Conservation (phyloP, 768 basidiomycete genomes). For the Mycena polygramma region DNA sequence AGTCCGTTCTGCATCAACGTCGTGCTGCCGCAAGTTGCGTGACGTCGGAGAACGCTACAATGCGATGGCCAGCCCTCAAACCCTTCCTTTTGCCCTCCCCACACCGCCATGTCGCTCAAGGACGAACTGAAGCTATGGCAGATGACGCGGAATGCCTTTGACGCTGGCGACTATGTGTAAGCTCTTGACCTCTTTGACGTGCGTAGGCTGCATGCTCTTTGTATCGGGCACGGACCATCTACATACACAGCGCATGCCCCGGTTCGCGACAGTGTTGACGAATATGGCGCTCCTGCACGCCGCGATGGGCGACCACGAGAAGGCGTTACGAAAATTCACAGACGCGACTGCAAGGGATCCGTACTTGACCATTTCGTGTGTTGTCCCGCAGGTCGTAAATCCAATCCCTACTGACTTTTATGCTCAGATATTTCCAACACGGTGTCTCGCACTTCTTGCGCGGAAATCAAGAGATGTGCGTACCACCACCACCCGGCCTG, state of each 20-base stretch:
- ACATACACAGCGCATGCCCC: background rate
- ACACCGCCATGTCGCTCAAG: conserved; percentile 20
- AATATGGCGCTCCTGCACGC: conserved; percentile 1
- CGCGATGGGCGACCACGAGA: background rate
- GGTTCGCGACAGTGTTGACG: background rate
- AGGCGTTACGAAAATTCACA: background rate
- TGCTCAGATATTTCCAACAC: conserved; percentile 28
- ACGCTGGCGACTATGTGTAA: conserved; percentile 1
- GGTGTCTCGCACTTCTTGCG: conserved; percentile 32
- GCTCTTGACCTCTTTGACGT: conserved; percentile 17
- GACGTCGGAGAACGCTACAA: background rate
- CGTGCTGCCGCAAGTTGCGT: conserved; percentile 3
- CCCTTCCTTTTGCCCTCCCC: background rate
- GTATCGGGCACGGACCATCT: too few species aligned
- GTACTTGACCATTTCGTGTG: conserved; percentile 2
- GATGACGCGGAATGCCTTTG: conserved; percentile 10
- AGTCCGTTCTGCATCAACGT: background rate
- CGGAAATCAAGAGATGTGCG: background rate
- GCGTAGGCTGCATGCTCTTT: background rate
- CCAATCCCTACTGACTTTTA: background rate
- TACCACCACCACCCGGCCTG: too few species aligned
- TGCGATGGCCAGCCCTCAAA: too few species aligned
- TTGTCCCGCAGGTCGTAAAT: background rate
- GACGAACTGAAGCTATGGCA: conserved; percentile 22
- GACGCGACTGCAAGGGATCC: background rate